These are phyloP conservation scores for Termitomyces sp. DNA, from an alignment of 1,284 basidiomycete genomes.

Conservation along the genomic window DNA sequence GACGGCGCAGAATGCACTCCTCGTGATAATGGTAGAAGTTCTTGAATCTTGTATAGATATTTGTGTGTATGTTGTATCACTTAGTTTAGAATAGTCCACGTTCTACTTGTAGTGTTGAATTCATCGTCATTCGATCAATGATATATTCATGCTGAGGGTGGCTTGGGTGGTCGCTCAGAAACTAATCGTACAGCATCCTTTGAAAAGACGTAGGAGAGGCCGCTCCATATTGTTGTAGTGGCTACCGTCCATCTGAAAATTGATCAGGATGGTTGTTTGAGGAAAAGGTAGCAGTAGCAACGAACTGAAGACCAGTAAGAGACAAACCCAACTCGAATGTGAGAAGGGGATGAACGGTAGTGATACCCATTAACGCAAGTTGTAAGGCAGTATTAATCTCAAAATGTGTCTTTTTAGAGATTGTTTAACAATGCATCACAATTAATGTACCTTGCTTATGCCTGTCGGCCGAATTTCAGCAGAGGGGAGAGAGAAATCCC, in stretches of 20 bases:
- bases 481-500: conserved; percentile 92
- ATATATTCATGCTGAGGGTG: conserved; percentile 13
- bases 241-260: conserved; percentile 74
- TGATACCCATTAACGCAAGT: conserved; percentile 83
- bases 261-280: conserved; percentile 5
- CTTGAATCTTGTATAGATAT: conserved; percentile 10
- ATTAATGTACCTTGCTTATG: conserved; percentile 73
- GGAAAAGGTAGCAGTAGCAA: conserved; percentile 2
- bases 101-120: neutral
- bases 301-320: conserved; percentile 48
- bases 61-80: conserved; percentile 19
- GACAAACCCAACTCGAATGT: conserved; percentile 53
- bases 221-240: conserved; percentile 89
- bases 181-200: conserved; percentile 64
- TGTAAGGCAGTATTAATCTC: conserved; percentile 93
- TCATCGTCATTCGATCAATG: neutral
- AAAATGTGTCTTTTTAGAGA: neutral
- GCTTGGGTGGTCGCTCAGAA: conserved; percentile 30
- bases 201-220: conserved; percentile 82
- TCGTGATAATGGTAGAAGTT: conserved; percentile 16
- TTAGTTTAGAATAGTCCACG: neutral
- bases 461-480: conserved; percentile 88
- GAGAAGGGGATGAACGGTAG: conserved; percentile 81
- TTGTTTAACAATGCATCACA: neutral
- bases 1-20: conserved; percentile 40